These are phyloP conservation scores for Meripilus lineatus DNA, from an alignment of 1,284 basidiomycete species.

Conservation along the genomic window DNA sequence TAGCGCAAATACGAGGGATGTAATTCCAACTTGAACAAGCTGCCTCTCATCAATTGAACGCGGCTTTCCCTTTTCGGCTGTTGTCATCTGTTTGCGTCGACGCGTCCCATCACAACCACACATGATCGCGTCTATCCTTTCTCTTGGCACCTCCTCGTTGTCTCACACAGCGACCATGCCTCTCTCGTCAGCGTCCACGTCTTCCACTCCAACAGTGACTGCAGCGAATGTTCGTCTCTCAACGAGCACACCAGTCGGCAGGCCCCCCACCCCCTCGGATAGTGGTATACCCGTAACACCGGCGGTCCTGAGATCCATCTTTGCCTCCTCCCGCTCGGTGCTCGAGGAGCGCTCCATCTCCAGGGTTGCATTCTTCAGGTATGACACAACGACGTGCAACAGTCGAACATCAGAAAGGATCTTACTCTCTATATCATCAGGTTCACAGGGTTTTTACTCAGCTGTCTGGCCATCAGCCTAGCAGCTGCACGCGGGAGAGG, in stretches of 20 bases:
- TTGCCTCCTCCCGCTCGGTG: constrained; percentile 73
- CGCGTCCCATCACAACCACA: neutral
- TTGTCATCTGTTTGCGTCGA: neutral
- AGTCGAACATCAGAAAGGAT: constrained; percentile 1
- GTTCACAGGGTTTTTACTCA: constrained; percentile 74
- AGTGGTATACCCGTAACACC: constrained; percentile 77
- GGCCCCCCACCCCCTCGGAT: constrained; percentile 23
- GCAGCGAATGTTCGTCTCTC: constrained; percentile 2
- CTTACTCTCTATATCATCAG: constrained; percentile 29
- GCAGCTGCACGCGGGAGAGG: constrained; percentile 65
- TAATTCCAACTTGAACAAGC: neutral
- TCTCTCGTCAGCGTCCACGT: constrained; percentile 7
- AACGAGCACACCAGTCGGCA: neutral
- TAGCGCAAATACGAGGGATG: no score
- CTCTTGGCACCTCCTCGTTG: neutral
- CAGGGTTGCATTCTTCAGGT: constrained; percentile 80
- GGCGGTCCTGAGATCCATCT: constrained; percentile 72
- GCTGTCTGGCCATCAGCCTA: constrained; percentile 72
- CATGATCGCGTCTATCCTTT: neutral
- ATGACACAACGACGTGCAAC: neutral
- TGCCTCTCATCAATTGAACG: neutral
- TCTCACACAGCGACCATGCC: constrained; percentile 3
- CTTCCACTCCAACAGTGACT: constrained; percentile 8
- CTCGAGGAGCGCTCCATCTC: constrained; percentile 78
- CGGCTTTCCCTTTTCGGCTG: neutral